phyloP scores from a whole-genome alignment of 495 filamentous ascomycete genomes.

The Lasiosphaeriaceae sp. region DNA sequence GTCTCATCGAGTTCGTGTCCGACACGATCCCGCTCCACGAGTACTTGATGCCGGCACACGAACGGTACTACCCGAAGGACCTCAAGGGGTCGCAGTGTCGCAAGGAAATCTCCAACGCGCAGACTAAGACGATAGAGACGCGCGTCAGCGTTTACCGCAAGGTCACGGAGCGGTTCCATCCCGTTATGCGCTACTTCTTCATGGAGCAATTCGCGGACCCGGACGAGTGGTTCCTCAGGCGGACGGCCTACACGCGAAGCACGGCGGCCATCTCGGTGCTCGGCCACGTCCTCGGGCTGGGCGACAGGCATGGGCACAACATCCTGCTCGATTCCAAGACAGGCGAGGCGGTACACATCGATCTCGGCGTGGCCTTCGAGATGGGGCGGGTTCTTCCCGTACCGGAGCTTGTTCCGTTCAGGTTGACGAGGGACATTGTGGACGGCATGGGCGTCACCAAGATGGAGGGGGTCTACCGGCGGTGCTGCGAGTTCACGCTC shows the following conservation, averaged over 20 bases:
- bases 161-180: constrained; percentile 76
- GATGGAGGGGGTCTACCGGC: constrained; percentile 91
- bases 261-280: constrained; percentile 95
- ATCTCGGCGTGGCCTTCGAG: constrained; percentile 94
- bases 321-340: constrained; percentile 87
- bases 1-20: constrained; percentile 95
- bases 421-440: constrained; percentile 90
- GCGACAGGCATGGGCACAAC: constrained; percentile 94
- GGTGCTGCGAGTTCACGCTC: constrained; percentile 96
- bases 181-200: constrained; percentile 96
- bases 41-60: constrained; percentile 86
- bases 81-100: constrained; percentile 69
- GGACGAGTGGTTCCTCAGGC: constrained; percentile 87
- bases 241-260: constrained; percentile 84
- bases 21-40: constrained; percentile 89
- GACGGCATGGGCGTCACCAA: constrained; percentile 96
- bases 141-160: constrained; percentile 69
- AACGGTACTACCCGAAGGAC: constrained; percentile 80
- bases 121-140: constrained; percentile 61
- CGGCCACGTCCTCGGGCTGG: constrained; percentile 89
- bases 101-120: constrained; percentile 69
- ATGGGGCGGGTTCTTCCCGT: constrained; percentile 89
- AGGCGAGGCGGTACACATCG: constrained; percentile 94
- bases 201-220: constrained; percentile 91
- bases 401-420: constrained; percentile 92